Conservation (phyloP, 768 basidiomycete species). For the Psilocybe cubensis region DNA sequence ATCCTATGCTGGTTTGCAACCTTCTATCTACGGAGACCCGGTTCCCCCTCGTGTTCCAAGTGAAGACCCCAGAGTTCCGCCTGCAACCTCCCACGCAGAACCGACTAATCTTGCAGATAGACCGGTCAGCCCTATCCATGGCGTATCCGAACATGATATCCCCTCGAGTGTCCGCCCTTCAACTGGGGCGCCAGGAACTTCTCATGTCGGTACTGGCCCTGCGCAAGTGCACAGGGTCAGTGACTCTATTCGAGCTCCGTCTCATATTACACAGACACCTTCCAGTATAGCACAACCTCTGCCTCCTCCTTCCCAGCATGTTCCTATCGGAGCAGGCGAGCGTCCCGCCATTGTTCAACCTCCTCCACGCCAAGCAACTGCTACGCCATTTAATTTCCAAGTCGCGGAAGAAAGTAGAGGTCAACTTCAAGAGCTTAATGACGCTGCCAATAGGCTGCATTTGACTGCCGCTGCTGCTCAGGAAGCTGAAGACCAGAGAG, state of each 20-base stretch:
- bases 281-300: neutral
- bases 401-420: constrained; percentile 52
- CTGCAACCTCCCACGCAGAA: no score
- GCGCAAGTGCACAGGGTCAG: constrained; percentile 7
- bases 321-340: neutral
- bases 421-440: constrained; percentile 58
- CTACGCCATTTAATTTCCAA: constrained; percentile 43
- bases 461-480: constrained; percentile 52
- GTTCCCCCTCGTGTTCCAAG: constrained; percentile 8
- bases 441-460: constrained; percentile 53
- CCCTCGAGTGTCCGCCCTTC: neutral
- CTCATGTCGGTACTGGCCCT: neutral
- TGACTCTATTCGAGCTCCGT: neutral
- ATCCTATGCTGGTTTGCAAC: constrained; percentile 12
- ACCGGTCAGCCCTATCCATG: neutral
- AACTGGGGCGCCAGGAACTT: neutral
- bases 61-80: neutral
- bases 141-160: neutral
- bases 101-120: neutral
- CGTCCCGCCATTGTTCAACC: constrained; percentile 10
- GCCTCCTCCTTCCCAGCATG: neutral
- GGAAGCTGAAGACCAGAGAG: constrained; percentile 66
- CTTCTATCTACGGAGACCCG: constrained; percentile 17
- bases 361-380: constrained; percentile 33
- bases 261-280: neutral